These are phyloP conservation scores for Solanum sejunctum DNA, from an alignment of 257 asterid genomes.

Conservation along the genomic window DNA sequence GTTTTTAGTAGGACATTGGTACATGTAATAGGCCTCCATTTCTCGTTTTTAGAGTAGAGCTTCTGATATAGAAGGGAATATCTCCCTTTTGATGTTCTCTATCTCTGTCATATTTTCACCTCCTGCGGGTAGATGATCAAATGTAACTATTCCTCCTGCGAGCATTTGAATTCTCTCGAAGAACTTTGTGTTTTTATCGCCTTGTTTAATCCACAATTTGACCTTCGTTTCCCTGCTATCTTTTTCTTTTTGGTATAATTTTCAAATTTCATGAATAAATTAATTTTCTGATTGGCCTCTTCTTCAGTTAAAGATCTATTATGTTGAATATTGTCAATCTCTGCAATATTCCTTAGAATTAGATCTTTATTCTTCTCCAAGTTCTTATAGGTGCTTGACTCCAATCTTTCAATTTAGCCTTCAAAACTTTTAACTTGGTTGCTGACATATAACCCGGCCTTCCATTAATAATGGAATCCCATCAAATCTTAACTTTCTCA, in stretches of 20 bases:
- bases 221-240: background rate
- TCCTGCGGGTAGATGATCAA: background rate
- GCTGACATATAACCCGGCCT: background rate
- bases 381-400: background rate
- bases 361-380: background rate
- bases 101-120: background rate
- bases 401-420: background rate
- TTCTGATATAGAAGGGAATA: background rate
- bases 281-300: background rate
- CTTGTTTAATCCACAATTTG: background rate
- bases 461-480: background rate
- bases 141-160: background rate
- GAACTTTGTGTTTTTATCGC: background rate
- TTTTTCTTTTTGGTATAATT: background rate
- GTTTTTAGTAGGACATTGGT: background rate
- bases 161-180: background rate
- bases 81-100: background rate
- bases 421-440: background rate
- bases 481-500: background rate
- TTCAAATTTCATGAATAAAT: background rate
- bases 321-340: background rate
- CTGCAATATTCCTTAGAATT: background rate
- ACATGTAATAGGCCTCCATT: background rate
- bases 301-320: background rate
- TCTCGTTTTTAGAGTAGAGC: background rate